A percentile compares a stretch with the other conserved stretches of the same genome.
Conservation (phyloP, 257 asterid genomes). For the Forsythia viridissima region DNA sequence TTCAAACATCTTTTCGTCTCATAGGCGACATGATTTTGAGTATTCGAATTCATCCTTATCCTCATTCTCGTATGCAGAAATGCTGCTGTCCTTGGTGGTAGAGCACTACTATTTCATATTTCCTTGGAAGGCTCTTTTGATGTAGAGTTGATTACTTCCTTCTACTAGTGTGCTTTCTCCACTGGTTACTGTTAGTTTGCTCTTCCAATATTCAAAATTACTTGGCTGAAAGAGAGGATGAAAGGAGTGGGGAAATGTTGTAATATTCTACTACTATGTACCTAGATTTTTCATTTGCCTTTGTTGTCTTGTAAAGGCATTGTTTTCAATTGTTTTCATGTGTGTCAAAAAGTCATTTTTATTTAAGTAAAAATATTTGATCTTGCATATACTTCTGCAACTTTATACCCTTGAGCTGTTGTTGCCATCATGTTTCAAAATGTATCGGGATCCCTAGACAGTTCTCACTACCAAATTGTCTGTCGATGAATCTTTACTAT, state of each 20-base stretch:
- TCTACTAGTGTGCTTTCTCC: too few relatives aligned
- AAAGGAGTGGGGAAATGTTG: background rate
- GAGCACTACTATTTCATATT: constrained; percentile 1
- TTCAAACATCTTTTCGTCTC: background rate
- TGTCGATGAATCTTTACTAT: too few relatives aligned
- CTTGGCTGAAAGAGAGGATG: background rate
- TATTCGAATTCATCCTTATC: background rate
- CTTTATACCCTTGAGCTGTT: background rate
- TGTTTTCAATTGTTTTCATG: background rate
- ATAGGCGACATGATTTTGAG: background rate
- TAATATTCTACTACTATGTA: background rate
- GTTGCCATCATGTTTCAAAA: background rate
- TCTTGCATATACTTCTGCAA: background rate
- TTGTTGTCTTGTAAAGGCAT: background rate
- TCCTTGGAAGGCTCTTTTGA: background rate
- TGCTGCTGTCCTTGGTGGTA: constrained; percentile 51
- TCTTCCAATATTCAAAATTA: background rate
- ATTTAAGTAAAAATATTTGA: background rate
- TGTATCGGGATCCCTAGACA: background rate
- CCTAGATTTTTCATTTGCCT: background rate
- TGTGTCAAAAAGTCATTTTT: background rate
- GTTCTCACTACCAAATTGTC: too few relatives aligned
- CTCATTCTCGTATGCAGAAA: constrained; percentile 36
- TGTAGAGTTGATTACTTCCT: too few relatives aligned
- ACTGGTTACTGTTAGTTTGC: background rate